These are phyloP conservation scores for Leishmania mexicana DNA, from an alignment of 208 protist species.

Conservation along the genomic window DNA sequence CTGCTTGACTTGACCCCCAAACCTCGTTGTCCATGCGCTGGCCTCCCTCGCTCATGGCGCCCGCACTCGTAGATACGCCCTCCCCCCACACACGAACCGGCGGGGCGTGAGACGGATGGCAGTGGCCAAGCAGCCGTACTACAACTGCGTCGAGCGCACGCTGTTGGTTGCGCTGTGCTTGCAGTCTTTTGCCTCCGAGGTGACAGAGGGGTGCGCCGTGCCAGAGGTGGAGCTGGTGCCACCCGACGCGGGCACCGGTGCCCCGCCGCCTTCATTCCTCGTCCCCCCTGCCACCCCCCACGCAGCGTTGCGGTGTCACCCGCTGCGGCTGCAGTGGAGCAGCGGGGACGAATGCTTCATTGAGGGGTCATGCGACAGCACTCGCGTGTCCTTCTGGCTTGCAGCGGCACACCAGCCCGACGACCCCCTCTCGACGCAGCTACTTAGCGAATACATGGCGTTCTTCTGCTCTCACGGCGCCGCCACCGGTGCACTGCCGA, in stretches of 20 bases:
- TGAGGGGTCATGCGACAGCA: conserved; percentile 95
- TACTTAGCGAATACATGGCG: conserved; percentile 95
- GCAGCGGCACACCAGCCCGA: conserved; percentile 70
- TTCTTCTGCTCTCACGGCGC: conserved; percentile 96
- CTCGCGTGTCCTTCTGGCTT: conserved; percentile 93
- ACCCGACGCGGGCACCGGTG: background rate
- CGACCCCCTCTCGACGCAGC: conserved; percentile 95
- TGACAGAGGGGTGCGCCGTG: conserved; percentile 97
- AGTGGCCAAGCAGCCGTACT: conserved; percentile 84
- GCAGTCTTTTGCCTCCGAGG: conserved; percentile 95
- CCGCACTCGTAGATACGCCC: background rate
- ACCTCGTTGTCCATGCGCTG: background rate
- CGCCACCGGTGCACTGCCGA: conserved; percentile 2
- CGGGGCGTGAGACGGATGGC: background rate
- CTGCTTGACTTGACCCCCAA: background rate
- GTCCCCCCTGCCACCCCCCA: background rate
- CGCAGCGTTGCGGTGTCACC: background rate
- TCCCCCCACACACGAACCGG: background rate
- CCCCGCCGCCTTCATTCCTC: background rate
- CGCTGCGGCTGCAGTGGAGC: conserved; percentile 37
- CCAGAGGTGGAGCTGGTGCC: conserved; percentile 96
- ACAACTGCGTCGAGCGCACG: conserved; percentile 91
- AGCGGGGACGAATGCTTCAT: conserved; percentile 92
- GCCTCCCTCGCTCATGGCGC: background rate
- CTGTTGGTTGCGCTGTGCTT: conserved; percentile 97